These are phyloP conservation scores for Microsporum canis DNA, from an alignment of 2,329 filamentous ascomycete genomes.

Conservation along the genomic window DNA sequence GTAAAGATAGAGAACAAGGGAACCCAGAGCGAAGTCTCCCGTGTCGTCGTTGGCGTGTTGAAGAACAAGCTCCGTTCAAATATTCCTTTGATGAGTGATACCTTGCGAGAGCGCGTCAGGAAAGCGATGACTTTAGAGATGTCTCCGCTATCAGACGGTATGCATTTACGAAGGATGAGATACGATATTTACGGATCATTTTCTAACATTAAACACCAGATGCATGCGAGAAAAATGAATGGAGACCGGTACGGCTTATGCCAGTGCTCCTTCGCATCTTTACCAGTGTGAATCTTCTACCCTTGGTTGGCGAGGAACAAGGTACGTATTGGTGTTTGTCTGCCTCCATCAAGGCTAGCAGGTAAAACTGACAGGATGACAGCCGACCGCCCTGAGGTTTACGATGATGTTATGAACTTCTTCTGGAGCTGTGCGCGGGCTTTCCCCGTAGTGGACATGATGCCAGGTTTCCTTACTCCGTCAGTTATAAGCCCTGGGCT, in stretches of 20 bases:
- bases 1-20: constrained; percentile 2
- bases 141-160: not conserved
- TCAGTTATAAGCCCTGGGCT: not conserved
- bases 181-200: not conserved
- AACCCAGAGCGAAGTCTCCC: not conserved
- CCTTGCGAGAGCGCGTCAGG: not conserved
- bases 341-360: not conserved
- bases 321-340: not conserved
- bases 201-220: not conserved
- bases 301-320: not conserved
- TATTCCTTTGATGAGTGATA: constrained; percentile 1
- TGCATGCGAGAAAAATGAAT: not conserved
- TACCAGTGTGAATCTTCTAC: not conserved
- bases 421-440: not conserved
- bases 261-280: not conserved
- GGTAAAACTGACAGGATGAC: not conserved
- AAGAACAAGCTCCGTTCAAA: constrained; percentile 3
- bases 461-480: not conserved
- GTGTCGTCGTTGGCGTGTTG: not conserved
- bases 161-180: not conserved
- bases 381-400: not conserved
- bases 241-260: not conserved
- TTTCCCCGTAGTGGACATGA: not conserved
- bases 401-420: not conserved
- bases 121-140: not conserved